These are phyloP conservation scores for Penicillium sp. DNA, from an alignment of 2,329 filamentous ascomycete species.

Conservation along the genomic window DNA sequence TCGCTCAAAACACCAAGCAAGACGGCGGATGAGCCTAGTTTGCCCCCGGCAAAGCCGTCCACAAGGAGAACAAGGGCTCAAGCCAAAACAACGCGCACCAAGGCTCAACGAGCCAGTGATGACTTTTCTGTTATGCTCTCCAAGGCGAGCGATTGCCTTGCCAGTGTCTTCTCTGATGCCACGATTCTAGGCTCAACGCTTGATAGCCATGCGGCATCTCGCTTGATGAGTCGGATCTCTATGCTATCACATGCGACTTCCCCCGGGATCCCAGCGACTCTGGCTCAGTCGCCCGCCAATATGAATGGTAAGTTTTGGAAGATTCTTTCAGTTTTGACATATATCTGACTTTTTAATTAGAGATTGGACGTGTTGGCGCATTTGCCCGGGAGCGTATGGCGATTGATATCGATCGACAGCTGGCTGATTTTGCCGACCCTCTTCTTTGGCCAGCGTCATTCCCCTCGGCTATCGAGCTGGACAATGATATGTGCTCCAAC, in stretches of 20 bases:
- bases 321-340: not conserved
- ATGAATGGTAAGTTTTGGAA: slow-evolving; percentile 37
- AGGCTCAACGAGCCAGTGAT: slow-evolving; percentile 32
- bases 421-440: slow-evolving; percentile 45
- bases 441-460: slow-evolving; percentile 50
- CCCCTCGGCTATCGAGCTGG: slow-evolving; percentile 18
- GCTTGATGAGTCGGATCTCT: slow-evolving; percentile 43
- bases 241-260: slow-evolving; percentile 46
- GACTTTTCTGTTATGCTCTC: slow-evolving; percentile 41
- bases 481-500: slow-evolving; percentile 51
- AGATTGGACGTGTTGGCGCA: slow-evolving; percentile 44
- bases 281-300: slow-evolving; percentile 36
- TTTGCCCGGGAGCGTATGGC: slow-evolving; percentile 41
- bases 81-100: slow-evolving; percentile 27
- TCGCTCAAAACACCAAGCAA: slow-evolving; percentile 53
- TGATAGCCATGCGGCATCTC: slow-evolving; percentile 41
- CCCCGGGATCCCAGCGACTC: slow-evolving; percentile 27
- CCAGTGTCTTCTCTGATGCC: slow-evolving; percentile 34
- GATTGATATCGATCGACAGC: slow-evolving; percentile 48
- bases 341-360: slow-evolving; percentile 27
- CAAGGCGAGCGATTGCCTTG: slow-evolving; percentile 37
- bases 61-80: slow-evolving; percentile 31
- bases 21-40: slow-evolving; percentile 41
- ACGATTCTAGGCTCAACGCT: slow-evolving; percentile 41
- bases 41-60: slow-evolving; percentile 26